Evolutionary conservation across 148 eudicot genomes (phyloP).

Genomic region (Polygonum maritimum): DNA sequence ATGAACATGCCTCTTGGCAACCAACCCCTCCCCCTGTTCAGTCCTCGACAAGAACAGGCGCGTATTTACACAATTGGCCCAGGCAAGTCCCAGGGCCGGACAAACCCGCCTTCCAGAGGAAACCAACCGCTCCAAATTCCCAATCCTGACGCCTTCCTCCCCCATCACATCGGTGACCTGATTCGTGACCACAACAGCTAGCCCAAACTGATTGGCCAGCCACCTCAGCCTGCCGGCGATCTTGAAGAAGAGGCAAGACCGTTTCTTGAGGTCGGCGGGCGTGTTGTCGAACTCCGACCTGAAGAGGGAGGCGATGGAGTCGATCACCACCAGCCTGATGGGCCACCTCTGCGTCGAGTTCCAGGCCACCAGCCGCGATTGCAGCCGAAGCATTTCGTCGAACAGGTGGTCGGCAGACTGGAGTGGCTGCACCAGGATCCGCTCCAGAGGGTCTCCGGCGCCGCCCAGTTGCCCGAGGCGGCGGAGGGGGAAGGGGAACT

Average conservation of each 20-base stretch:
- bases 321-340: slow-evolving; percentile 55
- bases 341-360: slow-evolving; percentile 21
- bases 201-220: slow-evolving; percentile 49
- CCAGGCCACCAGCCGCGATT: slow-evolving; percentile 24
- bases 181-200: slow-evolving; percentile 71
- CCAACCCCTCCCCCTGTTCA: slow-evolving; percentile 21
- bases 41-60: slow-evolving; percentile 64
- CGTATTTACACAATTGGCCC: slow-evolving; percentile 80
- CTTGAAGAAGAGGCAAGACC: slow-evolving; percentile 61
- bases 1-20: slow-evolving; percentile 39
- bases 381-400: slow-evolving; percentile 63
- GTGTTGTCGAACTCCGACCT: slow-evolving; percentile 65
- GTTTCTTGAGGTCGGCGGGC: slow-evolving; percentile 40
- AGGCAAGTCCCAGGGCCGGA: slow-evolving; percentile 79
- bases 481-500: slow-evolving; percentile 70
- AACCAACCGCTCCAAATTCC: slow-evolving; percentile 47
- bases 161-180: slow-evolving; percentile 73
- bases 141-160: slow-evolving; percentile 37
- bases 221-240: slow-evolving; percentile 48
- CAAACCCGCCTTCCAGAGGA: slow-evolving; percentile 69
- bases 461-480: slow-evolving; percentile 52
- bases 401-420: slow-evolving; percentile 61
- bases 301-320: slow-evolving; percentile 72
- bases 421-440: slow-evolving; percentile 30
- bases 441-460: slow-evolving; percentile 36